Conservation (phyloP, 176 grass and related monocot genomes). For the Puya raimondii region DNA sequence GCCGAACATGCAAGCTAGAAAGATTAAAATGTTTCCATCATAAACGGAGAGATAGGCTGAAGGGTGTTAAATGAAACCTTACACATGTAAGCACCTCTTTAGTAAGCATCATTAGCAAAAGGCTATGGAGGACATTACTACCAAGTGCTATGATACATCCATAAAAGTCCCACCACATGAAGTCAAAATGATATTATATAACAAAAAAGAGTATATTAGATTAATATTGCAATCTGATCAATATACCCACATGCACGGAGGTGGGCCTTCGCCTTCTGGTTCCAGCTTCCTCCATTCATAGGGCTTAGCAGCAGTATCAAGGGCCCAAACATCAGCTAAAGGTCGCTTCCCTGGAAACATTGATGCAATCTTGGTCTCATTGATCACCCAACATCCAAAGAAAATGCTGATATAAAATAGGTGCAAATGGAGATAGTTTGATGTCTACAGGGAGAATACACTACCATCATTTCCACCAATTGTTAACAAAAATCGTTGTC, state of each 20-base stretch:
- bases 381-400: neutral
- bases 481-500: slow-evolving; percentile 87
- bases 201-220: neutral
- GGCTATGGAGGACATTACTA: neutral
- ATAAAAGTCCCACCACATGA: neutral
- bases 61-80: too few relatives aligned
- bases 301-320: slow-evolving; percentile 95
- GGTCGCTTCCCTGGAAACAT: slow-evolving; percentile 66
- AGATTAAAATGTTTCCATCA: too few relatives aligned
- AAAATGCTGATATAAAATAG: neutral
- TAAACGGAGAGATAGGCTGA: too few relatives aligned
- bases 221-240: neutral
- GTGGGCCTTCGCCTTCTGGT: slow-evolving; percentile 95
- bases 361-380: slow-evolving; percentile 14
- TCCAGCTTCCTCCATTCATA: slow-evolving; percentile 98
- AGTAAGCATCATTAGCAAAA: neutral
- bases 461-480: slow-evolving; percentile 99
- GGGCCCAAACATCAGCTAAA: slow-evolving; percentile 95
- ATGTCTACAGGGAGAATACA: slow-evolving; percentile 2
- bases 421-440: neutral
- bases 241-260: slow-evolving; percentile 86
- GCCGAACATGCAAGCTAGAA: too few relatives aligned
- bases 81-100: neutral
- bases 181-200: neutral
- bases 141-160: neutral